Conservation (phyloP, 2,329 filamentous ascomycete genomes). For the Fusarium concolor region DNA sequence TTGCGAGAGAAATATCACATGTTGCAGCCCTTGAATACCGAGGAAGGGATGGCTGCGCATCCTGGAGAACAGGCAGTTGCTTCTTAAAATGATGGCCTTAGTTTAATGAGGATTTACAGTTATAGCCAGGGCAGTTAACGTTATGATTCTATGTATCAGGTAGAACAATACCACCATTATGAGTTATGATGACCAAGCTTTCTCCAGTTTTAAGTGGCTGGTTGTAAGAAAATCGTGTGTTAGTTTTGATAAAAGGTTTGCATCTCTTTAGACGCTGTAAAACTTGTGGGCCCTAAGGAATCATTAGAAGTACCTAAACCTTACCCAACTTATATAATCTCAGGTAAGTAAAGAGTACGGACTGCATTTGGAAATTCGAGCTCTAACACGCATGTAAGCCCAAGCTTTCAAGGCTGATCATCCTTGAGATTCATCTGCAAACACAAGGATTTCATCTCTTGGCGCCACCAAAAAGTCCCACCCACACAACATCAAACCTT, state of each 20-base stretch:
- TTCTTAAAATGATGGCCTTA: background rate
- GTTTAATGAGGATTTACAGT: background rate
- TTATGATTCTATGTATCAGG: background rate
- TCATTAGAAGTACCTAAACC: too few species aligned
- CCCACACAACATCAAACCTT: constrained; percentile 14
- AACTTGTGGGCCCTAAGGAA: too few species aligned
- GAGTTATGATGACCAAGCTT: constrained; percentile 17
- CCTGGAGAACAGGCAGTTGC: constrained; percentile 18
- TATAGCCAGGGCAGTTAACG: constrained; percentile 6
- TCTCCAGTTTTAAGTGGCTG: background rate
- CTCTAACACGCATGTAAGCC: background rate
- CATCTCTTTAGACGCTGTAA: too few species aligned
- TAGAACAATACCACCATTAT: constrained; percentile 6
- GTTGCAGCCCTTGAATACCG: constrained; percentile 47
- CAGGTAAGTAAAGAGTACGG: too few species aligned
- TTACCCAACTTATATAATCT: too few species aligned
- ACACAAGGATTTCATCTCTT: constrained; percentile 18
- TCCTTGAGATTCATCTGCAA: background rate
- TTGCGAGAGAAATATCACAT: constrained; percentile 55
- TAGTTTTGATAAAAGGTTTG: too few species aligned
- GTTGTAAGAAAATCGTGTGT: background rate
- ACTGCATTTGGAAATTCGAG: background rate
- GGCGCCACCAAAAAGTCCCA: constrained; percentile 14
- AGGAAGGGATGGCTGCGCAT: constrained; percentile 18
- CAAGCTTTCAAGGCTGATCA: background rate